Conservation (phyloP, 805 yeast genomes). For the Saccharomyces mikatae region DNA sequence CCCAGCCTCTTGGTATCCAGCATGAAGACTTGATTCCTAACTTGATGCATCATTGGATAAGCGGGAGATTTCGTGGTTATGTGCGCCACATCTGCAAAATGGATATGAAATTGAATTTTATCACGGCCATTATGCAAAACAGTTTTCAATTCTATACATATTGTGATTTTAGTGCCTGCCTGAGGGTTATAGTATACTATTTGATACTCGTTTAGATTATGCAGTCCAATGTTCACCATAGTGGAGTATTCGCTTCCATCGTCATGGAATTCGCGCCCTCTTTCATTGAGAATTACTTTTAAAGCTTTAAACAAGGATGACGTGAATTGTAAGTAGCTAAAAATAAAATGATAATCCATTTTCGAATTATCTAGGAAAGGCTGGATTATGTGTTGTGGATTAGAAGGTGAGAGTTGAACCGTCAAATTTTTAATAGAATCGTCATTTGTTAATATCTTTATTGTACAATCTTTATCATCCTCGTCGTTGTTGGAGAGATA, state of each 20-base stretch:
- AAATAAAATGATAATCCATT: slow-evolving; percentile 28
- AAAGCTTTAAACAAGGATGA: slow-evolving; percentile 23
- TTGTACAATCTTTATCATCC: slow-evolving; percentile 27
- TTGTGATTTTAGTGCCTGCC: slow-evolving; percentile 21
- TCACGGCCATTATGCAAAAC: slow-evolving; percentile 22
- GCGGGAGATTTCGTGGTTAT: slow-evolving; percentile 22
- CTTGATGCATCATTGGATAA: slow-evolving; percentile 25
- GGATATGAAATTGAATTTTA: slow-evolving; percentile 23
- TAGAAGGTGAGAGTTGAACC: slow-evolving; percentile 24
- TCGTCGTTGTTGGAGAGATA: slow-evolving; percentile 20
- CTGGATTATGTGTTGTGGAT: slow-evolving; percentile 30
- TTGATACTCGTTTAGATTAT: slow-evolving; percentile 26
- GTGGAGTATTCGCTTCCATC: slow-evolving; percentile 8
- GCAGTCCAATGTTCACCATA: slow-evolving; percentile 21
- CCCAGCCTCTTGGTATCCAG: slow-evolving; percentile 13
- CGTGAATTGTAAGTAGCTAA: slow-evolving; percentile 30
- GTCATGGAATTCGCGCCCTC: background rate
- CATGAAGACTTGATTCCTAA: slow-evolving; percentile 25
- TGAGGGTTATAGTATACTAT: slow-evolving; percentile 22
- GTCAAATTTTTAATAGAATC: slow-evolving; percentile 24
- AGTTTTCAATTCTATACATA: slow-evolving; percentile 24
- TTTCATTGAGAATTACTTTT: slow-evolving; percentile 11
- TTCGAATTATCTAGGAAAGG: slow-evolving; percentile 25
- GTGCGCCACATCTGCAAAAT: slow-evolving; percentile 23
- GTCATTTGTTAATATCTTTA: slow-evolving; percentile 24